Conservation (phyloP, 192 early-diverging fungal species). For the Umbelopsis sp. region DNA sequence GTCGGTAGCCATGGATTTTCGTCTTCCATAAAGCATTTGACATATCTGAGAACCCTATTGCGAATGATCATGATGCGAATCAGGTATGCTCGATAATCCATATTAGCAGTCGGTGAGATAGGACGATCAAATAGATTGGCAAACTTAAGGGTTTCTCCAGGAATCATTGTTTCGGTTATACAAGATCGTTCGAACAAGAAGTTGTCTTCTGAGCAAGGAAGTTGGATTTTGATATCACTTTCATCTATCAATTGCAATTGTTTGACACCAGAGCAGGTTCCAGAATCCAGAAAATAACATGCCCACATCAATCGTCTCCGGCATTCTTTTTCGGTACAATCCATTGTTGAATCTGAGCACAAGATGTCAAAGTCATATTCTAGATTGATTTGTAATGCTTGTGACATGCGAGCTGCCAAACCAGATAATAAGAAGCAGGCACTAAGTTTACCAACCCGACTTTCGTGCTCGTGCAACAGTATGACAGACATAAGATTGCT, state of each 20-base stretch:
- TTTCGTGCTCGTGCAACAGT: conserved; percentile 9
- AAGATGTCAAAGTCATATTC: conserved; percentile 20
- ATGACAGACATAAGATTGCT: conserved; percentile 9
- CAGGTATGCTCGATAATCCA: conserved; percentile 15
- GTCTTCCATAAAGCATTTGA: conserved; percentile 14
- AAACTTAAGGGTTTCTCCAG: conserved; percentile 14
- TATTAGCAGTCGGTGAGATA: not conserved
- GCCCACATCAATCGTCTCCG: conserved; percentile 16
- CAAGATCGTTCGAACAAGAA: conserved; percentile 15
- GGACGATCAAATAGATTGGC: not conserved
- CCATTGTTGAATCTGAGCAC: not conserved
- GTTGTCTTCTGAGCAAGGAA: conserved; percentile 13
- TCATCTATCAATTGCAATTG: conserved; percentile 9
- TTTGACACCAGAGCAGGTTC: not conserved
- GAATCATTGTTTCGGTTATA: not conserved
- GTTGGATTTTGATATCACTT: conserved; percentile 16
- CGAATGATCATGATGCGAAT: not conserved
- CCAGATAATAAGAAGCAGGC: conserved; percentile 8
- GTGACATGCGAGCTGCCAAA: conserved; percentile 15
- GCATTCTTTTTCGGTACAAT: conserved; percentile 16
- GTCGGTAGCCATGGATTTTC: conserved; percentile 12
- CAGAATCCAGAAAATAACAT: not conserved
- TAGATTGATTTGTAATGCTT: conserved; percentile 15
- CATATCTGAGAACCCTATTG: conserved; percentile 5
- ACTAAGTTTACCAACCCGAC: not conserved